These are phyloP conservation scores for Neofusicoccum parvum DNA, from an alignment of 2,329 filamentous ascomycete genomes.

Conservation along the genomic window DNA sequence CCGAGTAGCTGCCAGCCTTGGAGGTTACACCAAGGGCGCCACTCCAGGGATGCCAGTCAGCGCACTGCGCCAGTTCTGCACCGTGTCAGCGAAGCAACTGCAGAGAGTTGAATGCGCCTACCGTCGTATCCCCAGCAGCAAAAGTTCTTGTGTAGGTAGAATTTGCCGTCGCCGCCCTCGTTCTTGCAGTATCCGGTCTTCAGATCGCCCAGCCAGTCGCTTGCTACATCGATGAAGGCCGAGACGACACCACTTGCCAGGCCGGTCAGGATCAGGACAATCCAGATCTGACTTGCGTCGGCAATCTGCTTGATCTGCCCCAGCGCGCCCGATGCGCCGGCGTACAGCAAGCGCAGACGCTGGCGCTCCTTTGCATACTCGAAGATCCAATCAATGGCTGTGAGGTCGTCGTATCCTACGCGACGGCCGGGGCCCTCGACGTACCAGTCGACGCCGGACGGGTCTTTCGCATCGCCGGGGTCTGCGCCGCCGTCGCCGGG, in stretches of 20 bases:
- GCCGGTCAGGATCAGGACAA: slow-evolving; percentile 83
- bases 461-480: slow-evolving; percentile 48
- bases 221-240: slow-evolving; percentile 84
- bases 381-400: slow-evolving; percentile 99
- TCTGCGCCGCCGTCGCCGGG: slow-evolving; percentile 40
- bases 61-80: slow-evolving; percentile 72
- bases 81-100: slow-evolving; percentile 10
- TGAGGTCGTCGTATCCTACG: slow-evolving; percentile 93
- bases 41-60: slow-evolving; percentile 87
- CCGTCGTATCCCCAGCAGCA: slow-evolving; percentile 90
- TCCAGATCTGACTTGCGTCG: slow-evolving; percentile 89
- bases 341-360: slow-evolving; percentile 74
- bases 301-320: slow-evolving; percentile 73
- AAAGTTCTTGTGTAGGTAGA: slow-evolving; percentile 88
- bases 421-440: slow-evolving; percentile 84
- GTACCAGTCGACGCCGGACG: slow-evolving; percentile 72
- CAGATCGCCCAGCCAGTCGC: slow-evolving; percentile 90
- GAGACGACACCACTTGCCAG: slow-evolving; percentile 82
- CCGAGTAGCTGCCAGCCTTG: slow-evolving; percentile 71
- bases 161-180: slow-evolving; percentile 75
- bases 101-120: slow-evolving; percentile 28
- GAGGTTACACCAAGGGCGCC: slow-evolving; percentile 69
- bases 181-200: slow-evolving; percentile 87
- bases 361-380: slow-evolving; percentile 97
- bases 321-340: slow-evolving; percentile 66